Evolutionary conservation across 495 filamentous ascomycete genomes (phyloP).

Genomic region (Choiromyces venosus): DNA sequence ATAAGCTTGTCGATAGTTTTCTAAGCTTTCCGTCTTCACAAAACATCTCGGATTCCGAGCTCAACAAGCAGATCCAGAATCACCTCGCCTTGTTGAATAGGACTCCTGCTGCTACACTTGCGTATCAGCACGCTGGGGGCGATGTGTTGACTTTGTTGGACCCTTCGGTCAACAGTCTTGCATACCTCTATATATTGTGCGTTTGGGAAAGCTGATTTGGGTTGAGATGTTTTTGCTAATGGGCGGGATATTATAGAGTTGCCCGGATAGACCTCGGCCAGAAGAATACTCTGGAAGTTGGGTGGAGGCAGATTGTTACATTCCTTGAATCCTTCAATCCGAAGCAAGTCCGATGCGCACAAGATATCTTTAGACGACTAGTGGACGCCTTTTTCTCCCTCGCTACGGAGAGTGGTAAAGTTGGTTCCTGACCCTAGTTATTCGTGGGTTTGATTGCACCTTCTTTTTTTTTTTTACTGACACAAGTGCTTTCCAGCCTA

Average conservation of each 20-base stretch:
- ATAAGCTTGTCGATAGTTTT: constrained; percentile 39
- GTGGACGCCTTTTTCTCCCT: constrained; percentile 37
- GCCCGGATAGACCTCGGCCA: constrained; percentile 36
- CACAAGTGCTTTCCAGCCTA: constrained; percentile 18
- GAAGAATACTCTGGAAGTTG: constrained; percentile 27
- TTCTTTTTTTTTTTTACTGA: constrained; percentile 7
- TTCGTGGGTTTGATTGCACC: not conserved
- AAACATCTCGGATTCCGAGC: constrained; percentile 34
- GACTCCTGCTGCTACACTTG: constrained; percentile 33
- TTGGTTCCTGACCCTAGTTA: constrained; percentile 13
- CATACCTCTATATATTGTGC: constrained; percentile 42
- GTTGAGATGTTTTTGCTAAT: constrained; percentile 12
- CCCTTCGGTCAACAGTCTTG: constrained; percentile 35
- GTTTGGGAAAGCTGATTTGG: constrained; percentile 1
- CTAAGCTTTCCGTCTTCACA: constrained; percentile 32
- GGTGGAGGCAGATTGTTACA: constrained; percentile 29
- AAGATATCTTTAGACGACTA: constrained; percentile 37
- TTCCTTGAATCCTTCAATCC: constrained; percentile 38
- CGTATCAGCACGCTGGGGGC: constrained; percentile 30
- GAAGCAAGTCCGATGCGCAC: constrained; percentile 34
- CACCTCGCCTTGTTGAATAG: constrained; percentile 38
- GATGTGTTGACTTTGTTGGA: constrained; percentile 38
- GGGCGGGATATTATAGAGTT: constrained; percentile 18
- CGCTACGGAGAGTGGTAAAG: constrained; percentile 35
- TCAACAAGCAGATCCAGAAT: constrained; percentile 32